Conservation (phyloP, 2,329 filamentous ascomycete genomes). For the Aschersonia sp. region DNA sequence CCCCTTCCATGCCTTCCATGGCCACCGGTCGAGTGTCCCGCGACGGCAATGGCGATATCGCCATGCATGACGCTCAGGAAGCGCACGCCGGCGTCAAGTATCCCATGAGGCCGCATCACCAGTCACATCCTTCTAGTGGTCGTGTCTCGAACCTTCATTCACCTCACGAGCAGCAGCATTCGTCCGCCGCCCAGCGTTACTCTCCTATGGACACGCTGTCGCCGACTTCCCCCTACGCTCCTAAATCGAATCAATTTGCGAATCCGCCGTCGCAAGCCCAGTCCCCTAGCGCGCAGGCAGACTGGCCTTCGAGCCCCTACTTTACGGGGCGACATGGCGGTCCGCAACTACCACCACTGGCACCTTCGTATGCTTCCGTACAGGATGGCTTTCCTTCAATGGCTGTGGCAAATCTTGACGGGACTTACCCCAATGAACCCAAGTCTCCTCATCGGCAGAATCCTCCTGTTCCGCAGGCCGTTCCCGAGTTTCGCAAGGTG, state of each 20-base stretch:
- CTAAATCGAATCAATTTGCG: conserved; percentile 44
- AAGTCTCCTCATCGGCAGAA: conserved; percentile 43
- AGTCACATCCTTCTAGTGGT: conserved; percentile 49
- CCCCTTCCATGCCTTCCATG: conserved; percentile 43
- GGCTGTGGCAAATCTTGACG: conserved; percentile 56
- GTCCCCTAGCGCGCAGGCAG: conserved; percentile 60
- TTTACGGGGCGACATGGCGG: conserved; percentile 32
- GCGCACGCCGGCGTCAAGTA: conserved; percentile 80
- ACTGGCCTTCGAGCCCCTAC: conserved; percentile 46
- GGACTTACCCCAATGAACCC: conserved; percentile 40
- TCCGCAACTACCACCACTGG: conserved; percentile 62
- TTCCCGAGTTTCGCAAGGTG: conserved; percentile 79
- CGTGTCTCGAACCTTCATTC: conserved; percentile 53
- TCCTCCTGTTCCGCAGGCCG: conserved; percentile 40
- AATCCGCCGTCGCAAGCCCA: conserved; percentile 46
- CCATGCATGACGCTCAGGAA: conserved; percentile 78
- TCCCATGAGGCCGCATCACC: conserved; percentile 62
- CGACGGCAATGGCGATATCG: conserved; percentile 60
- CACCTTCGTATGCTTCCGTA: conserved; percentile 45
- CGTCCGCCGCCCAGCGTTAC: conserved; percentile 77
- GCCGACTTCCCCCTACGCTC: conserved; percentile 62
- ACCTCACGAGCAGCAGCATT: conserved; percentile 45
- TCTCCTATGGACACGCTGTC: conserved; percentile 89
- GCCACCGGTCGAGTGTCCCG: conserved; percentile 38
- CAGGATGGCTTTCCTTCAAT: conserved; percentile 63